A percentile compares a stretch with the other conserved stretches of the same genome.
These are phyloP conservation scores for Torulaspora delbrueckii DNA, from an alignment of 805 yeast species.

Conservation along the genomic window DNA sequence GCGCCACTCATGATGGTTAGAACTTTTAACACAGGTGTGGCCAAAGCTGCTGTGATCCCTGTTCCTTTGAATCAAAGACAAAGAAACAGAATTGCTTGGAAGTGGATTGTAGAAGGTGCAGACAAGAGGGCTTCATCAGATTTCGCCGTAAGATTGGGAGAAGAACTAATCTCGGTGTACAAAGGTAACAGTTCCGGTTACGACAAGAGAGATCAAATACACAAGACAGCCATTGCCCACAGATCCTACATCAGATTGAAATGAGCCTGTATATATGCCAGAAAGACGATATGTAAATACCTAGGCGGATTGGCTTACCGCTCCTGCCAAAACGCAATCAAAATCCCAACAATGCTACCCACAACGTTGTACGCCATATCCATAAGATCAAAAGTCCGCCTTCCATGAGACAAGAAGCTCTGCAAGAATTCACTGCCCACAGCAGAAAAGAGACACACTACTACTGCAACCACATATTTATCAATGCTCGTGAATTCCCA, in stretches of 20 bases:
- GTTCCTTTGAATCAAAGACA: constrained; percentile 77
- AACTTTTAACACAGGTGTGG: constrained; percentile 77
- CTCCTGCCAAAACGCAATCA: constrained; percentile 15
- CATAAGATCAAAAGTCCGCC: constrained; percentile 43
- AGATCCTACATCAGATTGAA: constrained; percentile 66
- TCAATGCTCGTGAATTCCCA: constrained; percentile 2
- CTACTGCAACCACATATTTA: constrained; percentile 34
- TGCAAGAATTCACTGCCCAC: constrained; percentile 51
- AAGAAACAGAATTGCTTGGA: constrained; percentile 79
- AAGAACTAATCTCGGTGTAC: constrained; percentile 74
- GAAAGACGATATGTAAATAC: constrained; percentile 3
- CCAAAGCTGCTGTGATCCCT: constrained; percentile 77
- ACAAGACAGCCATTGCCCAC: constrained; percentile 80
- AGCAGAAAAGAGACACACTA: constrained; percentile 44
- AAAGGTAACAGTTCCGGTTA: constrained; percentile 77
- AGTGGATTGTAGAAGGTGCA: constrained; percentile 86
- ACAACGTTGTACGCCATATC: constrained; percentile 42
- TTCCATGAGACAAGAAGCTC: constrained; percentile 26
- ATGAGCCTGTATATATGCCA: constrained; percentile 15
- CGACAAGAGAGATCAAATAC: constrained; percentile 78
- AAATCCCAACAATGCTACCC: constrained; percentile 30
- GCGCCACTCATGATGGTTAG: constrained; percentile 80
- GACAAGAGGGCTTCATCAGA: constrained; percentile 73
- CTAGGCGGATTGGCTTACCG: not conserved
- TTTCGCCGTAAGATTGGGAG: constrained; percentile 83